Conservation (phyloP, 306 rosid species). For the Cucumis hystrix region DNA sequence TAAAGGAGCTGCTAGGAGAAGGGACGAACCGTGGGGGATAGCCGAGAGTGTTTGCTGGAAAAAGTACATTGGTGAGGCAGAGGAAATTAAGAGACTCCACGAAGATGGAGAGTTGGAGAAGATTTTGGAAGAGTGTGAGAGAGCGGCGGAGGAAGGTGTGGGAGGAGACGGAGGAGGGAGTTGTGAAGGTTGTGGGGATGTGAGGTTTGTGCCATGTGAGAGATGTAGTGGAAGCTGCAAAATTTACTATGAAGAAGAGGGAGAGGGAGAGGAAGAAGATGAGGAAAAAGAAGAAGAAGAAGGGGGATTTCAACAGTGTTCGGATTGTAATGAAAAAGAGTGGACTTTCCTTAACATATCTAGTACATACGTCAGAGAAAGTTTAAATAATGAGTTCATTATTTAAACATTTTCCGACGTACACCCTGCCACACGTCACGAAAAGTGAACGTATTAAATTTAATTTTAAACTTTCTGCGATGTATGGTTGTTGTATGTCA, state of each 20-base stretch:
- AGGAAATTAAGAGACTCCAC: conserved; percentile 50
- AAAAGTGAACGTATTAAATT: no score
- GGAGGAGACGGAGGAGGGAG: conserved; percentile 1
- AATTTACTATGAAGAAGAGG: conserved; percentile 35
- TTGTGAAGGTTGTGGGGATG: conserved; percentile 79
- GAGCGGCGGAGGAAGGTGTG: conserved; percentile 9
- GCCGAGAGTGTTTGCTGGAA: conserved; percentile 67
- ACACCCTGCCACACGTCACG: no score
- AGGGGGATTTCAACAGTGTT: conserved; percentile 64
- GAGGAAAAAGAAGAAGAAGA: conserved; percentile 8
- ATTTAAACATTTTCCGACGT: no score
- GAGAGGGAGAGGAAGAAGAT: conserved; percentile 15
- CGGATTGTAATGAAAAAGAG: conserved; percentile 88
- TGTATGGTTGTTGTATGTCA: no score
- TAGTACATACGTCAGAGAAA: no score
- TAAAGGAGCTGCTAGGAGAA: conserved; percentile 44
- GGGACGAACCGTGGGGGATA: conserved; percentile 31
- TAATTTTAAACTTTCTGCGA: no score
- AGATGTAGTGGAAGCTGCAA: conserved; percentile 86
- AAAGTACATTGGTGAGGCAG: conserved; percentile 65
- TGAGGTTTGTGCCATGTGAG: conserved; percentile 88
- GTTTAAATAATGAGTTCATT: no score
- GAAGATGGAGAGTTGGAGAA: conserved; percentile 78
- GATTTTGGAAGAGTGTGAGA: conserved; percentile 45
- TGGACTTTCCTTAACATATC: no score